Conservation (phyloP, 495 filamentous ascomycete species). For the Talaromyces thailandensis region DNA sequence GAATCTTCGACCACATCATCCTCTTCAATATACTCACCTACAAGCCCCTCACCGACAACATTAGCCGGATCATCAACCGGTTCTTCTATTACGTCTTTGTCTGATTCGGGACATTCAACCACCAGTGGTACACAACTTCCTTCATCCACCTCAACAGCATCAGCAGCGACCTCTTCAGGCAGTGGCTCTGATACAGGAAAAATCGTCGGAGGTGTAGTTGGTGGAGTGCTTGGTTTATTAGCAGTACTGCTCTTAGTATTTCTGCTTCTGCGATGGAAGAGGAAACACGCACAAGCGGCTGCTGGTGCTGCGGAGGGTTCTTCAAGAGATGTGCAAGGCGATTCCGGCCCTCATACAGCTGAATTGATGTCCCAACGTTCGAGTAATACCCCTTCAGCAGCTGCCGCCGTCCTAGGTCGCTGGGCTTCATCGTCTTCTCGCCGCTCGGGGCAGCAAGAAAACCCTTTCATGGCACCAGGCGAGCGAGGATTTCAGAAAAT, state of each 20-base stretch:
- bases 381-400: conserved; percentile 45
- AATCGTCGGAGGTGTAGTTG: conserved; percentile 58
- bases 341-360: conserved; percentile 3
- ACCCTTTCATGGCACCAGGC: background rate
- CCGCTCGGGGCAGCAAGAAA: background rate
- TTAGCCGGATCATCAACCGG: conserved; percentile 13
- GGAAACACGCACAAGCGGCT: conserved; percentile 17
- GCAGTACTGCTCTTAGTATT: conserved; percentile 47
- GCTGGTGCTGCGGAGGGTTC: conserved; percentile 6
- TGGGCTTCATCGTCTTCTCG: conserved; percentile 23
- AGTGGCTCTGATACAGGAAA: conserved; percentile 18
- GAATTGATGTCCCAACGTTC: conserved; percentile 44
- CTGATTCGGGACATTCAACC: conserved; percentile 8
- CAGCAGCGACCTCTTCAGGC: conserved; percentile 7
- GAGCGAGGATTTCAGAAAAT: conserved; percentile 53
- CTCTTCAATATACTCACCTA: background rate
- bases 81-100: conserved; percentile 10
- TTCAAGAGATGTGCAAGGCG: background rate
- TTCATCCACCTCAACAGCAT: conserved; percentile 14
- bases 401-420: conserved; percentile 27
- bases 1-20: conserved; percentile 1
- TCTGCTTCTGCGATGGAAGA: conserved; percentile 44
- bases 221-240: conserved; percentile 54
- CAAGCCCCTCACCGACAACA: conserved; percentile 1
- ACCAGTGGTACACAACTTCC: conserved; percentile 11